Conservation (phyloP, 495 filamentous ascomycete species). For the Hypoxylon subgilvum region DNA sequence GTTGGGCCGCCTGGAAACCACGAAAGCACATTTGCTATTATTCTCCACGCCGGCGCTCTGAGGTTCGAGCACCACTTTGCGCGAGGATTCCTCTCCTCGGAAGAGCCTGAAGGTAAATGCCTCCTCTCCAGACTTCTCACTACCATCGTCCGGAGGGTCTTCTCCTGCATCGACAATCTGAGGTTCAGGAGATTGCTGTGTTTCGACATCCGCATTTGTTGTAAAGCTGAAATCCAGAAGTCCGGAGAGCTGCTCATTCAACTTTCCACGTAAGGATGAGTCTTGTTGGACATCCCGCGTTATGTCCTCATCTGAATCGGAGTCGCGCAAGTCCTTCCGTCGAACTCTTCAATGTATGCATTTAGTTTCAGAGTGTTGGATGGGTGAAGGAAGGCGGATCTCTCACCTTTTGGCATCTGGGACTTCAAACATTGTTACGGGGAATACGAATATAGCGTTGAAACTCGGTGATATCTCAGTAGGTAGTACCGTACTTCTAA, state of each 20-base stretch:
- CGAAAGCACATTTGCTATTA: constrained; percentile 45
- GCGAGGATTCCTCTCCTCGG: constrained; percentile 46
- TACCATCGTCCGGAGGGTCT: constrained; percentile 20
- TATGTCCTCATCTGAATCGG: constrained; percentile 36
- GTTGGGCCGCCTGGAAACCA: constrained; percentile 47
- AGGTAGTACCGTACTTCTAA: not conserved
- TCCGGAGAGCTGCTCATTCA: constrained; percentile 51
- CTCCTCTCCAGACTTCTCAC: constrained; percentile 36
- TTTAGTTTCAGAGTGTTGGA: constrained; percentile 10
- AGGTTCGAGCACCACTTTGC: constrained; percentile 44
- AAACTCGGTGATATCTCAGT: not conserved
- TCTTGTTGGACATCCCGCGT: constrained; percentile 33
- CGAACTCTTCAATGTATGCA: constrained; percentile 51
- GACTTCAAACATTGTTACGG: constrained; percentile 56
- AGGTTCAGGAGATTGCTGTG: constrained; percentile 10
- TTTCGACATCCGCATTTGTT: not conserved
- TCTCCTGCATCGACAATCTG: not conserved
- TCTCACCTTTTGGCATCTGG: constrained; percentile 61
- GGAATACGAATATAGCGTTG: not conserved
- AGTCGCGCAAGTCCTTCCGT: constrained; percentile 56
- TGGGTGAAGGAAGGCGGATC: not conserved
- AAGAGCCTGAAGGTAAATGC: constrained; percentile 62
- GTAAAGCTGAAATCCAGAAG: constrained; percentile 42
- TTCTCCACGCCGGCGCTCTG: constrained; percentile 30
- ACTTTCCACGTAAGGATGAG: constrained; percentile 43